A percentile compares a stretch with the other conserved stretches of the same genome.
Evolutionary conservation across 78 protist species (phyloP).

Genomic region (Dictyostelium purpureum): DNA sequence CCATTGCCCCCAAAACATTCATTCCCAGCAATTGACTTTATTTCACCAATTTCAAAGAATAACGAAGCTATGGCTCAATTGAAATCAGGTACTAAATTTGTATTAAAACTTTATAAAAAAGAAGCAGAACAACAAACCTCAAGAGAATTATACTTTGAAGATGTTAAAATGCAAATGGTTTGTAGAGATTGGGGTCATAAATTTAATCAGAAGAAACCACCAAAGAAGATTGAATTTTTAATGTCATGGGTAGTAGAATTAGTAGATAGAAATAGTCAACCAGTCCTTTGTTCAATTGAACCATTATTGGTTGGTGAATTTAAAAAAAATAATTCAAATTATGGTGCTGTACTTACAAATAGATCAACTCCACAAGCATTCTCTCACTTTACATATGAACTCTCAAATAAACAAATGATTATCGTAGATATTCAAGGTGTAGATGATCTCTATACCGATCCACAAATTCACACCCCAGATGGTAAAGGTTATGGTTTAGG

Average conservation of each 20-base stretch:
- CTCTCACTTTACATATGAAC: conserved; percentile 91
- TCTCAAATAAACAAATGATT: conserved; percentile 37
- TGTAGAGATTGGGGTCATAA: conserved; percentile 69
- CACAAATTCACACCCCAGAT: conserved; percentile 90
- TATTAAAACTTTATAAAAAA: conserved; percentile 58
- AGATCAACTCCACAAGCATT: conserved; percentile 93
- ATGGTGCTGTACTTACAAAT: conserved; percentile 70
- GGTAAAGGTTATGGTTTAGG: conserved; percentile 92
- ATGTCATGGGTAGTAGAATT: conserved; percentile 77
- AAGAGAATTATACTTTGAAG: conserved; percentile 68
- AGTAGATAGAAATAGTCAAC: conserved; percentile 23
- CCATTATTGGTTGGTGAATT: conserved; percentile 75
- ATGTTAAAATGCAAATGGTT: conserved; percentile 75
- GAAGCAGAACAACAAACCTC: conserved; percentile 65
- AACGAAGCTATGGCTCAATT: conserved; percentile 59
- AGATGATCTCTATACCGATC: conserved; percentile 93
- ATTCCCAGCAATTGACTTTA: conserved; percentile 49
- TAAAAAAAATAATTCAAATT: conserved; percentile 65
- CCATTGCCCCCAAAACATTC: conserved; percentile 4
- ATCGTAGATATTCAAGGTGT: conserved; percentile 93
- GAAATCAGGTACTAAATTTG: conserved; percentile 65
- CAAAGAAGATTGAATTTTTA: conserved; percentile 68
- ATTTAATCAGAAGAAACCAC: conserved; percentile 78
- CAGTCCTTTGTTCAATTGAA: conserved; percentile 59
- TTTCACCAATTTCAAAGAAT: background rate